Evolutionary conservation across 306 rosid species (phyloP).

Genomic region (Castanea mollissima): DNA sequence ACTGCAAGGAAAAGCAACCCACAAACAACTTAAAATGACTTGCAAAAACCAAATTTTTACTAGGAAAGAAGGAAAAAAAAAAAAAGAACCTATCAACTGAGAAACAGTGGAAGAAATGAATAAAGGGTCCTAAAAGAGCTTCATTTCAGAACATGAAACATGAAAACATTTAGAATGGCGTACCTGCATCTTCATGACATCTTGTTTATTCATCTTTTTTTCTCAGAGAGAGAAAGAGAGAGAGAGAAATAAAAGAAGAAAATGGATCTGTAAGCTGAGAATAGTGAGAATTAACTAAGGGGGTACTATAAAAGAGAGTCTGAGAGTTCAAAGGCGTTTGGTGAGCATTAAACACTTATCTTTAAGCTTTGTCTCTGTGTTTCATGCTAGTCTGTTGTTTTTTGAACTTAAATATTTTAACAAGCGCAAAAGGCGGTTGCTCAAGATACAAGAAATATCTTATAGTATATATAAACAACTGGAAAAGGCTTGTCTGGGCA

Average conservation of each 20-base stretch:
- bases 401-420: not conserved
- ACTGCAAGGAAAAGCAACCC: conserved; percentile 43
- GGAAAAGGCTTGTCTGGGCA: conserved; percentile 17
- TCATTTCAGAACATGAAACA: not conserved
- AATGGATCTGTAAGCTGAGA: not conserved
- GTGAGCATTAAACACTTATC: conserved; percentile 30
- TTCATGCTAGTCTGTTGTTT: conserved; percentile 36
- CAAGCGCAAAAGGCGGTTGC: conserved; percentile 21
- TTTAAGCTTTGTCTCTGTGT: conserved; percentile 30
- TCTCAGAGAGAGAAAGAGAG: not conserved
- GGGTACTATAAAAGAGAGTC: not conserved
- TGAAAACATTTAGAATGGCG: conserved; percentile 9
- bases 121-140: not conserved
- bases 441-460: conserved; percentile 23
- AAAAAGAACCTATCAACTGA: not conserved
- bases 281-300: conserved; percentile 3
- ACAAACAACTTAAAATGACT: conserved; percentile 3
- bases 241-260: not conserved
- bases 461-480: conserved; percentile 20
- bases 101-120: not conserved
- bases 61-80: not conserved
- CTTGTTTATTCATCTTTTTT: conserved; percentile 75
- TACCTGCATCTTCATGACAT: conserved; percentile 74
- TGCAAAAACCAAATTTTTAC: not conserved
- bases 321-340: conserved; percentile 33